Evolutionary conservation across 2,329 filamentous ascomycete genomes (phyloP), one percentile per base, ranked within the genome.

Genomic region (Xylariaceae sp.): DNA sequence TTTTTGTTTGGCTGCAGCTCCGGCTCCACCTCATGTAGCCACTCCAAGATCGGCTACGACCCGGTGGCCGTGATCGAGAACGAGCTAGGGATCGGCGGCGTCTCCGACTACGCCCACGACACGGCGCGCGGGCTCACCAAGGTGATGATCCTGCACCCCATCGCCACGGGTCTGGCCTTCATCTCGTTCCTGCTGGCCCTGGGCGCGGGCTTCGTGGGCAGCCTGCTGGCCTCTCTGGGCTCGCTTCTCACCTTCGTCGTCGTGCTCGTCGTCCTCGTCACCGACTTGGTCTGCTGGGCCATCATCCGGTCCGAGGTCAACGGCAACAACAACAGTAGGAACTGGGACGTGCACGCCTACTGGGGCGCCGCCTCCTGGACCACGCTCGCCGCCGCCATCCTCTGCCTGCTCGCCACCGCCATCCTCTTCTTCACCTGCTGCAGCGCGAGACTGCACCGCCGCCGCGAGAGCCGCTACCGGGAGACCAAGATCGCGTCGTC

Each of bases 361-460:
- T 84, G 69, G 60, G 68, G 70, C 21, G 52, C 65, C 3, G 78
- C 66, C 12, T 69, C 79, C 29, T 84, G 78, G 78, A 73, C 74
- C 8, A 59, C 74, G 2, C 64, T 83, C 11, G 77, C 63, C 6
- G 70, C 72, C 2, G 74, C 74, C 46, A 62, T 80, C 43, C 66
- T 69, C 50, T 63, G 71, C 14, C 67, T 82, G 36, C 41, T 81
- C 17, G 78, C 69, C 7, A 70, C 71, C 14, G 45, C 78, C 37
- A 50, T 82, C 34, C 69, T 83, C 40, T 72, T 83, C 50, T 64
- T 81, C 49, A 76, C 75, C 5, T 83, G 78, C 69, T 81, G 72
- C 62, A 69, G 68, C 38, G 64, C 67, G 7, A 63, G 73, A n/a
- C 31, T 65, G 50, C 63, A 64, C 50, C 60, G 61, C 43, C 56